phyloP scores from a whole-genome alignment of 1,284 basidiomycete species.

The Boletus sp. region DNA sequence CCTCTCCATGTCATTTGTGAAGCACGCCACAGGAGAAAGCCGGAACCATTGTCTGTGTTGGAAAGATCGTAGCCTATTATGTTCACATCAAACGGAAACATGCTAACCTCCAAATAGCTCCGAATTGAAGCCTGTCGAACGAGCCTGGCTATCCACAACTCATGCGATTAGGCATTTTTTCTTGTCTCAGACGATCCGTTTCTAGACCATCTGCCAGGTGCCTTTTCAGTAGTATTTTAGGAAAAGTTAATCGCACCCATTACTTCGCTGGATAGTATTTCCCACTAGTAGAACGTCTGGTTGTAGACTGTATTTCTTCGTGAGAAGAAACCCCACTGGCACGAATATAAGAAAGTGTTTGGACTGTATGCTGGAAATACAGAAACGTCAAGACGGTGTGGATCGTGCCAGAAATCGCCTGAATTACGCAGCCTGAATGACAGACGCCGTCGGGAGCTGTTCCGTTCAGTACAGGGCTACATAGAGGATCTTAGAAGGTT shows the following conservation, averaged over 20 bases:
- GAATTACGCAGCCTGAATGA: not conserved
- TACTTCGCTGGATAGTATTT: not conserved
- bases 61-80: not conserved
- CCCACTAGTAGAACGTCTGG: not conserved
- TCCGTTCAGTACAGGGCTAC: not conserved
- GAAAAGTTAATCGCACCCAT: not conserved
- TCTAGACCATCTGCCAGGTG: too few species aligned
- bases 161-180: not conserved
- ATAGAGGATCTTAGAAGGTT: too few species aligned
- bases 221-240: not conserved
- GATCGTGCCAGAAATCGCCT: not conserved
- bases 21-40: not conserved
- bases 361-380: not conserved
- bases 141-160: not conserved
- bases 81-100: not conserved
- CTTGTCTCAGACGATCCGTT: not conserved
- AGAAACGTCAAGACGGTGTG: not conserved
- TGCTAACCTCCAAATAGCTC: not conserved
- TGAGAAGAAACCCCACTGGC: not conserved
- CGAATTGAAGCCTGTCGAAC: not conserved
- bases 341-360: not conserved
- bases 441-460: not conserved
- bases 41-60: too few species aligned
- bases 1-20: not conserved
- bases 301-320: not conserved